Base-by-base conservation (phyloP, 305 asterid species). In the Solanum aculeatissimum region DNA sequence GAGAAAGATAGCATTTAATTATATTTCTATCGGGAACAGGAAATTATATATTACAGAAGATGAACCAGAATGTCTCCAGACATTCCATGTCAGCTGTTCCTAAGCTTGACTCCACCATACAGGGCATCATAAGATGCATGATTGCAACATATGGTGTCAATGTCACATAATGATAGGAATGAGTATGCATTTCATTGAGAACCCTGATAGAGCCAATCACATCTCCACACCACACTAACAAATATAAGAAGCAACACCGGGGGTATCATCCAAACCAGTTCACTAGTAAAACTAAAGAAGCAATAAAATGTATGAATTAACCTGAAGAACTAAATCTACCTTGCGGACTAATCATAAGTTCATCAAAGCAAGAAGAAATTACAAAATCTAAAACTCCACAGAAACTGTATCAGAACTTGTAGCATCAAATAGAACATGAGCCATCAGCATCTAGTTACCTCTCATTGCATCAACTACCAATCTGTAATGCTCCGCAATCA, bases 401-500 rank as follows among this genome's bases (percentile, higher is more conserved):
- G 13, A 53, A 0, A 19, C 32, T 2, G 47, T 18, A 51, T 4
- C 29, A 21, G 16, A 53, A 81, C 13, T 65, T 60, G 77, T 2
- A 29, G 18, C 54, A 60, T 8, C 19, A 1, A 60, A 60, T 42
- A 16, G 6, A 68, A 45, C 77, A 81, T 15, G 14, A 47, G 11
- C 3, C 9, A 53, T 62, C 51, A 47, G 65, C 87, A 47, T 75
- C 54, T 80, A 71, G 81, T 84, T 68, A 87, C 89, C 84, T 45
- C 53, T 83, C 85, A 38, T 25, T n/a, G 80, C 88, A 80, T 83
- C 87, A 47, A 89, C 68, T 78, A 88, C 91, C 89, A 88, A 57
- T 25, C 62, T 68, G 35, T 82, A 25, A 65, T 89, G 95, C 75
- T 90, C 91, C 21, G 21, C 29, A 85, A 91, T 77, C 88, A 93